phyloP scores from a whole-genome alignment of 2,329 filamentous ascomycete genomes.

The Pseudogymnoascus destructans region DNA sequence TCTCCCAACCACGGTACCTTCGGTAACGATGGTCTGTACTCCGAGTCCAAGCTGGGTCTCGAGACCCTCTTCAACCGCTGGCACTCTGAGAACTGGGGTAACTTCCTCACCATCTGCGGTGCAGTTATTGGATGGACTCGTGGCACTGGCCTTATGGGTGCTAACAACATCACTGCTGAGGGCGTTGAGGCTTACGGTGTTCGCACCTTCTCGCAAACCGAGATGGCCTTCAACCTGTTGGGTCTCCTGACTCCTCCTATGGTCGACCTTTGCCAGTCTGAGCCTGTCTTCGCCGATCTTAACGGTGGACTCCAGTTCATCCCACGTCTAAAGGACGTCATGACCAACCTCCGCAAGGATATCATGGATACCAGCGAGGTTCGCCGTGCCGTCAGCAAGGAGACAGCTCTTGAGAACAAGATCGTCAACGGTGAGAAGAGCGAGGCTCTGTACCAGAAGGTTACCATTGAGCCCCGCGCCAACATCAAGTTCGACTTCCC shows the following conservation, averaged over 20 bases:
- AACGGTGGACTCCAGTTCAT: conserved; percentile 98
- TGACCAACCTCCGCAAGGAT: conserved; percentile 86
- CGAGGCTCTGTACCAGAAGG: conserved; percentile 88
- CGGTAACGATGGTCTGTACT: conserved; percentile 93
- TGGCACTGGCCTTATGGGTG: conserved; percentile 93
- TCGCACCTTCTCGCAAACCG: conserved; percentile 95
- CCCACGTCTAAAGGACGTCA: conserved; percentile 84
- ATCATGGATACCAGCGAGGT: conserved; percentile 93
- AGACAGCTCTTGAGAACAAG: conserved; percentile 93
- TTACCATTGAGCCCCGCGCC: conserved; percentile 81
- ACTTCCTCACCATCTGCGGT: conserved; percentile 96
- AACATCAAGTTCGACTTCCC: conserved; percentile 99
- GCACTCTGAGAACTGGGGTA: conserved; percentile 94
- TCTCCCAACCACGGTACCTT: conserved; percentile 99
- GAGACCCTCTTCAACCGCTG: conserved; percentile 98
- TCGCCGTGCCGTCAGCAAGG: conserved; percentile 84
- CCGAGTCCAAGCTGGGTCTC: conserved; percentile 91
- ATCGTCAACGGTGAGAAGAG: conserved; percentile 89
- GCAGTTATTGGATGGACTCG: conserved; percentile 98
- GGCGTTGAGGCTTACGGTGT: conserved; percentile 94
- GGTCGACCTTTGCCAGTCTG: conserved; percentile 86
- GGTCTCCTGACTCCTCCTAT: conserved; percentile 90
- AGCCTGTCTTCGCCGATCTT: conserved; percentile 92
- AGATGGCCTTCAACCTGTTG: conserved; percentile 98
- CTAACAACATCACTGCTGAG: conserved; percentile 94